Evolutionary conservation across 2,329 filamentous ascomycete genomes (phyloP).

Genomic region (Harringtonia aguacate): DNA sequence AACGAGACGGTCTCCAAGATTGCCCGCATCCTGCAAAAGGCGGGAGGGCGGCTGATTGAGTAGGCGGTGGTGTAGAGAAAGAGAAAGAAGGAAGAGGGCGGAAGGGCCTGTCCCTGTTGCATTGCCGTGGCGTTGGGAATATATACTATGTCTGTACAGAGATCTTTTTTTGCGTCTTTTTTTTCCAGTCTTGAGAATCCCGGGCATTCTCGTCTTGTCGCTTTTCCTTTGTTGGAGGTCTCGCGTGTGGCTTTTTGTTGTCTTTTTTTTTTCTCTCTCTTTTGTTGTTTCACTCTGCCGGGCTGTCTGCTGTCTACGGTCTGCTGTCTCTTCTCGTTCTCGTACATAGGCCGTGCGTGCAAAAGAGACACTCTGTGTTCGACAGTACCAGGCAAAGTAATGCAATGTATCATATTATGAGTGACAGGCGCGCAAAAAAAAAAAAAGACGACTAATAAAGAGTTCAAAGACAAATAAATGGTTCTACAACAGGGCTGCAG

Average conservation of each 20-base stretch:
- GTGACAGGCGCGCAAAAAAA: no score
- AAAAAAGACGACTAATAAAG: no score
- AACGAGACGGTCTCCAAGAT: constrained; percentile 61
- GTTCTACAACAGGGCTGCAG: no score
- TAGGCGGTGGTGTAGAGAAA: not conserved
- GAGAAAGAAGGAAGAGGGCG: no score
- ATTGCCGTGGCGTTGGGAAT: constrained; percentile 8
- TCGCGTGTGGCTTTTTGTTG: no score
- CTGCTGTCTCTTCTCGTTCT: not conserved
- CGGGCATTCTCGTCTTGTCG: no score
- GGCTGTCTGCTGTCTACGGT: not conserved
- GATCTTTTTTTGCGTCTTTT: not conserved
- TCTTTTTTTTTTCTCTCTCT: not conserved
- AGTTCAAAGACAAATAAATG: no score
- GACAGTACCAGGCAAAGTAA: no score
- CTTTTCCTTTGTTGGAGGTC: no score
- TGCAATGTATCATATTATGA: no score
- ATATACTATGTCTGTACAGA: not conserved
- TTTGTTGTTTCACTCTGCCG: not conserved
- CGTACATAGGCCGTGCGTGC: no score
- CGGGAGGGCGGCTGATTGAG: constrained; percentile 29
- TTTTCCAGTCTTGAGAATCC: not conserved
- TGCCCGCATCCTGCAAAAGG: constrained; percentile 53
- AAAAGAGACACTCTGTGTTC: no score
- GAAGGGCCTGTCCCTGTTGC: constrained; percentile 3